Evolutionary conservation across 2,329 filamentous ascomycete genomes (phyloP).

Genomic region (Arthrobotrys entomopaga): DNA sequence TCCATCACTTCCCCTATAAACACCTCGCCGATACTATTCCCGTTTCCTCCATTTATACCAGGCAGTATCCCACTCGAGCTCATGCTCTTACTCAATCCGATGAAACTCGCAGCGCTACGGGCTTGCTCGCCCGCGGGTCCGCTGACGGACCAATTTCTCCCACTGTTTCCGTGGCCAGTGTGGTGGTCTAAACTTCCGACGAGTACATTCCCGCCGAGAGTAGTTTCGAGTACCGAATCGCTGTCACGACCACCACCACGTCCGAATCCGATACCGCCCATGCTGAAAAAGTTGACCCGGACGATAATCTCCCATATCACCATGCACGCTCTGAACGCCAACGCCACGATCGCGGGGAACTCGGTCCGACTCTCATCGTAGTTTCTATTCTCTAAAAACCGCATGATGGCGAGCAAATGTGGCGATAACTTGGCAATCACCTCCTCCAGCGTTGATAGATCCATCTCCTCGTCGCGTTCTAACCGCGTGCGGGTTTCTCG

Average conservation of each 20-base stretch:
- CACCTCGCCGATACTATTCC: slow-evolving; percentile 55
- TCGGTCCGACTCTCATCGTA: slow-evolving; percentile 57
- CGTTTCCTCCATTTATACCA: slow-evolving; percentile 25
- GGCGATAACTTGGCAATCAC: slow-evolving; percentile 53
- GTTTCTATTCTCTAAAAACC: slow-evolving; percentile 56
- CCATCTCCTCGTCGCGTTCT: slow-evolving; percentile 47
- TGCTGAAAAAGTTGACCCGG: slow-evolving; percentile 55
- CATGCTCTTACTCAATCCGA: slow-evolving; percentile 46
- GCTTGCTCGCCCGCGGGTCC: slow-evolving; percentile 21
- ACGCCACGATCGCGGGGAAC: slow-evolving; percentile 57
- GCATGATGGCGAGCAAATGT: slow-evolving; percentile 57
- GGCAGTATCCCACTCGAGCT: slow-evolving; percentile 33
- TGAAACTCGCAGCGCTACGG: slow-evolving; percentile 30
- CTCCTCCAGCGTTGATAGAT: slow-evolving; percentile 36
- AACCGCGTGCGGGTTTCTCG: slow-evolving; percentile 53
- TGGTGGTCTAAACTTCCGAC: slow-evolving; percentile 43
- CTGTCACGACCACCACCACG: slow-evolving; percentile 1
- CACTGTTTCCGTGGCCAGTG: slow-evolving; percentile 1
- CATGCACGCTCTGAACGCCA: slow-evolving; percentile 59
- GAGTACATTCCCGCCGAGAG: slow-evolving; percentile 31
- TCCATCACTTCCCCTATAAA: slow-evolving; percentile 56
- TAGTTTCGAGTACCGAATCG: slow-evolving; percentile 34
- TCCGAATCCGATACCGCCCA: slow-evolving; percentile 26
- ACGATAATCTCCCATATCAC: slow-evolving; percentile 59
- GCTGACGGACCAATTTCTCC: slow-evolving; percentile 42